Percentiles rank a stretch among this genome's conserved stretches.
phyloP scores from a whole-genome alignment of 2,329 filamentous ascomycete species.

The Phaeosphaeriaceae sp. region DNA sequence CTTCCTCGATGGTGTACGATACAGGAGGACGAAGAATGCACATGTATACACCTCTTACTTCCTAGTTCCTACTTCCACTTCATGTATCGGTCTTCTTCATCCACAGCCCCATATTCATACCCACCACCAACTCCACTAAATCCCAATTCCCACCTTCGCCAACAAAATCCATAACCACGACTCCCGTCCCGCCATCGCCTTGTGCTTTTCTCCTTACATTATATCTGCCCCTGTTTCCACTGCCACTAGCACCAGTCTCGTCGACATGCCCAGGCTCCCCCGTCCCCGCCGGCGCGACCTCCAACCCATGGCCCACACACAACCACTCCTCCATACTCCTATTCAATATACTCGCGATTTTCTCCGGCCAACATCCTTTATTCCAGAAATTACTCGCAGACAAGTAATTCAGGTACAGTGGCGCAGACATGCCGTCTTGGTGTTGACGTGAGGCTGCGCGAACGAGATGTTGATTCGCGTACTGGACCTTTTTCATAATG shows the following conservation, averaged over 20 bases:
- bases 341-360: constrained; percentile 87
- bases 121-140: constrained; percentile 83
- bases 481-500: constrained; percentile 81
- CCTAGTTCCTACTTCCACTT: background rate
- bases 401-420: constrained; percentile 90
- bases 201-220: constrained; percentile 56
- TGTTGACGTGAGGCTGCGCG: constrained; percentile 61
- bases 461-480: constrained; percentile 77
- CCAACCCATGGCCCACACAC: constrained; percentile 60
- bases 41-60: too few species aligned
- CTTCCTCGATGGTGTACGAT: background rate
- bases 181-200: constrained; percentile 77
- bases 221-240: constrained; percentile 12
- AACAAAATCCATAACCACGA: constrained; percentile 94
- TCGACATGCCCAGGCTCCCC: constrained; percentile 7
- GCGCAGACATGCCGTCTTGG: constrained; percentile 52
- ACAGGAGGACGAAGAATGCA: too few species aligned
- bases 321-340: constrained; percentile 72
- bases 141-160: constrained; percentile 90
- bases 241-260: constrained; percentile 11
- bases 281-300: constrained; percentile 20
- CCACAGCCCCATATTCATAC: constrained; percentile 78
- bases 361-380: constrained; percentile 89
- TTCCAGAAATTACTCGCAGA: constrained; percentile 96
- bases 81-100: constrained; percentile 4